Evolutionary conservation across 495 filamentous ascomycete genomes (phyloP).

Genomic region (Parathielavia hyrcaniae): DNA sequence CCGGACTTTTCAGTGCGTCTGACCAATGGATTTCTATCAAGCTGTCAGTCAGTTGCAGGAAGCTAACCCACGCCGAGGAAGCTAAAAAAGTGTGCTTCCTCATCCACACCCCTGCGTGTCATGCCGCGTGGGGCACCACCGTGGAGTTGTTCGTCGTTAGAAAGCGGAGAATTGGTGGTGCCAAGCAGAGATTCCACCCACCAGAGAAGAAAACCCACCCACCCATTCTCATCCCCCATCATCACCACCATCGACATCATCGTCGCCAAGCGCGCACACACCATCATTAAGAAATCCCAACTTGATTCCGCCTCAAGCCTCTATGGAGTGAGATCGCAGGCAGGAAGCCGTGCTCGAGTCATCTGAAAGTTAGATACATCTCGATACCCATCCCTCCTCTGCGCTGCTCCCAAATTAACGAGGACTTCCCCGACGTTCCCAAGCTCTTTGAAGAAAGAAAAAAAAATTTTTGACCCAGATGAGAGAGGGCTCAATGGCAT

Average conservation of each 20-base stretch:
- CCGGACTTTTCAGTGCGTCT: slow-evolving; percentile 5
- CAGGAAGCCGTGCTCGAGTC: slow-evolving; percentile 6
- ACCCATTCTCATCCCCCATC: neutral
- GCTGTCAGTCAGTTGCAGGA: neutral
- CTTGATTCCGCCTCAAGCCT: slow-evolving; percentile 5
- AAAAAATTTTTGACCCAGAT: too few relatives aligned
- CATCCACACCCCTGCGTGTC: neutral
- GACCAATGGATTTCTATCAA: neutral
- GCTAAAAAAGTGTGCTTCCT: neutral
- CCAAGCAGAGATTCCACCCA: neutral
- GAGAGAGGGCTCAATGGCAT: neutral
- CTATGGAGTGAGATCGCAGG: slow-evolving; percentile 3
- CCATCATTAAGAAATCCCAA: neutral
- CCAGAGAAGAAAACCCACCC: neutral
- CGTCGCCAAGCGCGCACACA: neutral
- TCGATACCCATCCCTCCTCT: neutral
- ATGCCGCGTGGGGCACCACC: slow-evolving; percentile 6
- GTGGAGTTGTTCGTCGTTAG: neutral
- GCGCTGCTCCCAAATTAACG: slow-evolving; percentile 12
- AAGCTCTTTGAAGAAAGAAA: slow-evolving; percentile 9
- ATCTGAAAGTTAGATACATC: slow-evolving; percentile 16
- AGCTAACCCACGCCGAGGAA: slow-evolving; percentile 8
- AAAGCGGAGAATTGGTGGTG: neutral
- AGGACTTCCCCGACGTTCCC: slow-evolving; percentile 5
- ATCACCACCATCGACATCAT: neutral